A percentile compares a stretch with the other conserved stretches of the same genome.
Evolutionary conservation across 176 grass and related monocot genomes (phyloP).

Genomic region (Cymbopogon citratus): DNA sequence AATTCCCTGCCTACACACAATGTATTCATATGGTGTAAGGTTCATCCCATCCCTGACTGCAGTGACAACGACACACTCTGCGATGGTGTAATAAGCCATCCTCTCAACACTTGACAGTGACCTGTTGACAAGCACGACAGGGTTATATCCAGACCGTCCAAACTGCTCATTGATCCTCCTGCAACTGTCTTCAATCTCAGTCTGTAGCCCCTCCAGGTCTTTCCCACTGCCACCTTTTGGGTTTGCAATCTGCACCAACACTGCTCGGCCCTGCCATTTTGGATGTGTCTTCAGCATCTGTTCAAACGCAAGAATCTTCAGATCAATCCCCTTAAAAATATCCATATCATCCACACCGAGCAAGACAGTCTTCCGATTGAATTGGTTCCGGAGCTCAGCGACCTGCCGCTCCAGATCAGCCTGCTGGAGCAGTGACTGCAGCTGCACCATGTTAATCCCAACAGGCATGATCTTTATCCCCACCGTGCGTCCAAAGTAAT

Average conservation of each 20-base stretch:
- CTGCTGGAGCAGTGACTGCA: slow-evolving; percentile 40
- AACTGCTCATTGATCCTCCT: slow-evolving; percentile 38
- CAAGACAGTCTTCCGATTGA: slow-evolving; percentile 43
- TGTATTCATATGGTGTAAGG: slow-evolving; percentile 63
- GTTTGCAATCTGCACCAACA: slow-evolving; percentile 44
- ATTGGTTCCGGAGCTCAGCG: slow-evolving; percentile 41
- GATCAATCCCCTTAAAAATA: slow-evolving; percentile 46
- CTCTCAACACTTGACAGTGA: slow-evolving; percentile 42
- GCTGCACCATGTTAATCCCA: slow-evolving; percentile 48
- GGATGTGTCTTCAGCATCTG: slow-evolving; percentile 41
- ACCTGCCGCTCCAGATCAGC: slow-evolving; percentile 46
- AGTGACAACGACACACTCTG: slow-evolving; percentile 53
- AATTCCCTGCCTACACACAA: slow-evolving; percentile 56
- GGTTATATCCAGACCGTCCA: slow-evolving; percentile 35
- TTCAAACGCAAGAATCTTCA: slow-evolving; percentile 42
- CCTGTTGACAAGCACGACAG: slow-evolving; percentile 39
- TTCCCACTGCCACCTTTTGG: slow-evolving; percentile 31
- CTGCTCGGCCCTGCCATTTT: slow-evolving; percentile 42
- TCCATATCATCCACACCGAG: slow-evolving; percentile 50
- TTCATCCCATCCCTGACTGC: slow-evolving; percentile 57
- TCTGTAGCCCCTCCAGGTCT: slow-evolving; percentile 24
- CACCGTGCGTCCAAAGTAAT: slow-evolving; percentile 50
- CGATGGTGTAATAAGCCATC: slow-evolving; percentile 53
- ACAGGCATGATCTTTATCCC: slow-evolving; percentile 59
- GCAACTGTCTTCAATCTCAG: slow-evolving; percentile 27